These are phyloP conservation scores for Cladosporium sp. DNA, from an alignment of 2,329 filamentous ascomycete genomes.

Conservation along the genomic window DNA sequence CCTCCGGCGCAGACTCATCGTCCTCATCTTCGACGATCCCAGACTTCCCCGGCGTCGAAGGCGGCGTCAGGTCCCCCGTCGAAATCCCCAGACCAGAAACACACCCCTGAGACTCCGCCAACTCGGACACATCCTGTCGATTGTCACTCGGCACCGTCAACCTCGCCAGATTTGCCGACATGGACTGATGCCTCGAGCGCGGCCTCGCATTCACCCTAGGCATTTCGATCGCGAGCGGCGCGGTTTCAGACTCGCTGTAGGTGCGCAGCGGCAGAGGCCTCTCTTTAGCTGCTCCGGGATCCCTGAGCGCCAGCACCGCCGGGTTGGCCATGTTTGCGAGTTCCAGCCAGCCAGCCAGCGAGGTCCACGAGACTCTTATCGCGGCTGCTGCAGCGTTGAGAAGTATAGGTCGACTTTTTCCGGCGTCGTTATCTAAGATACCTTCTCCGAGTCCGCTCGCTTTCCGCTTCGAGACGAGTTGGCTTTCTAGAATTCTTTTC, in stretches of 20 bases:
- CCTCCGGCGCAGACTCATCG: background rate
- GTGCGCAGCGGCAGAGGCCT: slow-evolving; percentile 9
- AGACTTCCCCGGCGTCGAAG: slow-evolving; percentile 1
- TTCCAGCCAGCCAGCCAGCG: no score
- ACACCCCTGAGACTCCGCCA: slow-evolving; percentile 39
- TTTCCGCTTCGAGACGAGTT: slow-evolving; percentile 4
- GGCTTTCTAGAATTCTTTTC: background rate
- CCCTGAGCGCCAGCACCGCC: background rate
- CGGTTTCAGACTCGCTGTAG: slow-evolving; percentile 5
- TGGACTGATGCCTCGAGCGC: slow-evolving; percentile 8
- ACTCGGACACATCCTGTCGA: slow-evolving; percentile 93
- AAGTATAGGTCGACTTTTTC: background rate
- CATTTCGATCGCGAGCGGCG: background rate
- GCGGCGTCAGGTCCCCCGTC: background rate
- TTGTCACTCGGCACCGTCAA: slow-evolving; percentile 46
- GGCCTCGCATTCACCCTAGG: background rate
- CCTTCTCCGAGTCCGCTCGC: background rate
- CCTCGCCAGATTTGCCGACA: slow-evolving; percentile 4
- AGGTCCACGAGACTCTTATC: slow-evolving; percentile 1
- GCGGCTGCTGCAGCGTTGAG: background rate
- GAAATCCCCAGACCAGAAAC: background rate
- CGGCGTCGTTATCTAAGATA: slow-evolving; percentile 5
- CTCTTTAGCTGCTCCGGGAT: background rate
- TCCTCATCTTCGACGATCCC: background rate
- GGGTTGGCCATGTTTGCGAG: slow-evolving; percentile 1